Conservation (phyloP, 192 early-diverging fungal species). For the Umbelopsis ramanniana region DNA sequence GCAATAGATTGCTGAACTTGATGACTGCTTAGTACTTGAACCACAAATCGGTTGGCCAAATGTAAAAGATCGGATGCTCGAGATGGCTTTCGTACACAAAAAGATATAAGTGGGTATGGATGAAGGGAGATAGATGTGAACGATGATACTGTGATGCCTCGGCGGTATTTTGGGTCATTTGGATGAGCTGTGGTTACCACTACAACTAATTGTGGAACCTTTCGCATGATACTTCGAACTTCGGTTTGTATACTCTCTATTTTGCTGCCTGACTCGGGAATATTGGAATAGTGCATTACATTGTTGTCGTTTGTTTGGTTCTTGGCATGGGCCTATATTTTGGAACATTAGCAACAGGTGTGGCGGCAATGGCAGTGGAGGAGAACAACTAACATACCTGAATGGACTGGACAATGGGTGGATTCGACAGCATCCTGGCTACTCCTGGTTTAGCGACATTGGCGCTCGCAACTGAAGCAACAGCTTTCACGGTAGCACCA, state of each 20-base stretch:
- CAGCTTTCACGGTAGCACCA: conserved; percentile 9
- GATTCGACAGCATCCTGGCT: neutral
- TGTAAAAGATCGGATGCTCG: conserved; percentile 58
- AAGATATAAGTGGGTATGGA: conserved; percentile 62
- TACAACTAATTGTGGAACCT: conserved; percentile 65
- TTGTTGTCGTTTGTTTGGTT: neutral
- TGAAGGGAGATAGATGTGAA: conserved; percentile 67
- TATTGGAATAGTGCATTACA: neutral
- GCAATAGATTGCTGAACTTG: conserved; percentile 61
- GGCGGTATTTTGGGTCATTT: conserved; percentile 38
- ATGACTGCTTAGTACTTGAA: conserved; percentile 60
- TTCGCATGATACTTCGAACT: conserved; percentile 58
- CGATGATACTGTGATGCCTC: conserved; percentile 69
- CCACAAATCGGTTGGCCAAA: conserved; percentile 52
- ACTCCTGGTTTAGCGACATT: neutral
- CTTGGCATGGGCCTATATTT: neutral
- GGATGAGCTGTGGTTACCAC: conserved; percentile 54
- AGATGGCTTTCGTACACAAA: conserved; percentile 67
- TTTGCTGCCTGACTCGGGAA: neutral
- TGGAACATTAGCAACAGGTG: neutral
- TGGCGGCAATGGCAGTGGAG: neutral
- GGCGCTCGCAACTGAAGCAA: neutral
- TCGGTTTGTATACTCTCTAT: conserved; percentile 26
- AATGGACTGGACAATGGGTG: neutral
- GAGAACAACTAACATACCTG: neutral